A percentile compares a stretch with the other conserved stretches of the same genome.
These are phyloP conservation scores for Colletotrichum destructivum DNA, from an alignment of 2,329 filamentous ascomycete species.

Conservation along the genomic window DNA sequence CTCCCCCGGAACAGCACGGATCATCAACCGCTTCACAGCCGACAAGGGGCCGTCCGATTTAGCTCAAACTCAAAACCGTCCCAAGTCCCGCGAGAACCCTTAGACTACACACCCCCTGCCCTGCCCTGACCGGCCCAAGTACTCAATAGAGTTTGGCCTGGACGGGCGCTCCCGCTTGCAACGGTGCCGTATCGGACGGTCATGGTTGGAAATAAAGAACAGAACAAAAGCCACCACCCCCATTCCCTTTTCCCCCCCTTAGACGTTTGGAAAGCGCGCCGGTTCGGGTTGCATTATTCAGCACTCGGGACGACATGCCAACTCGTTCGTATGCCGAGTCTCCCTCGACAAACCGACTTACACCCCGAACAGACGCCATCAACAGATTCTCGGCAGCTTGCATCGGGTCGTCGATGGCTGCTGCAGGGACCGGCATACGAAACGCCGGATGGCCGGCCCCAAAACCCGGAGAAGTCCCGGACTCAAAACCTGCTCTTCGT, in stretches of 20 bases:
- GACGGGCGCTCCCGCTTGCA: slow-evolving; percentile 22
- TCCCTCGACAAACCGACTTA: not conserved
- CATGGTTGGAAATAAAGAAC: not conserved
- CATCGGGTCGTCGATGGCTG: too few species aligned
- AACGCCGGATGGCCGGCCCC: too few species aligned
- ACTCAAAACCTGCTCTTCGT: too few species aligned
- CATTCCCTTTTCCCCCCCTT: too few species aligned
- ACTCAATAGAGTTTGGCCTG: not conserved
- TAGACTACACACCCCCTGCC: not conserved
- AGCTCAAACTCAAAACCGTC: slow-evolving; percentile 20
- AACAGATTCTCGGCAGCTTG: too few species aligned
- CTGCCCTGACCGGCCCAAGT: not conserved
- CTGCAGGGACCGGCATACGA: too few species aligned
- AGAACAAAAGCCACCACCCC: too few species aligned
- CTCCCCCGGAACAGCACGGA: not conserved
- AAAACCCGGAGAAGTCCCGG: too few species aligned
- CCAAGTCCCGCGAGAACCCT: not conserved
- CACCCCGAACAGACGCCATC: too few species aligned
- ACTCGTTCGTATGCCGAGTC: not conserved
- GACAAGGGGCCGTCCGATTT: slow-evolving; percentile 16
- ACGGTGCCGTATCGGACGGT: slow-evolving; percentile 15
- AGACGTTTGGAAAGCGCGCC: too few species aligned
- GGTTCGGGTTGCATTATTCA: slow-evolving; percentile 2
- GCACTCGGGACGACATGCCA: slow-evolving; percentile 13
- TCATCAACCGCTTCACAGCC: not conserved